Evolutionary conservation across 176 grass and related monocot genomes (phyloP).

Genomic region (Stipa capillata): DNA sequence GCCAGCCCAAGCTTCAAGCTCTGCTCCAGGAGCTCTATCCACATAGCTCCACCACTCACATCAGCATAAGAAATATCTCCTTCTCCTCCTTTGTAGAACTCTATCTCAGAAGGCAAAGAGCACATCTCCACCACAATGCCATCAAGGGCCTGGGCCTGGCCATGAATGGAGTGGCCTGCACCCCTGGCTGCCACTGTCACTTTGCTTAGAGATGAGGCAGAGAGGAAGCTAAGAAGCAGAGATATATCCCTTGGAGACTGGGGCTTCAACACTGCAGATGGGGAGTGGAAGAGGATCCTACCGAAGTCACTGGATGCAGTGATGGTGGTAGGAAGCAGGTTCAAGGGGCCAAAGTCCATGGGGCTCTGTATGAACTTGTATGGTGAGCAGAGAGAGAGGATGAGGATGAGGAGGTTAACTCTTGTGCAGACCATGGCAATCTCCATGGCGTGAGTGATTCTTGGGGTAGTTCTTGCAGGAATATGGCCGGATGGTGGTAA

Average conservation of each 20-base stretch:
- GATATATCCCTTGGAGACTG: constrained; percentile 74
- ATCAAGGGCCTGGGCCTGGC: constrained; percentile 81
- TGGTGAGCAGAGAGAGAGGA: constrained; percentile 65
- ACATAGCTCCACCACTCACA: constrained; percentile 68
- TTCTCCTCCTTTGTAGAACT: constrained; percentile 42
- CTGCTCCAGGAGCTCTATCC: constrained; percentile 83
- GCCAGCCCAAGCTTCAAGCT: constrained; percentile 76
- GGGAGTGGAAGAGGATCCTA: constrained; percentile 71
- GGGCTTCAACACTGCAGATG: constrained; percentile 65
- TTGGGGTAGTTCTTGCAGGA: too few species aligned
- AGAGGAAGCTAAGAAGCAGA: constrained; percentile 72
- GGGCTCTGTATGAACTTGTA: constrained; percentile 96
- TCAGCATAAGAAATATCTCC: constrained; percentile 55
- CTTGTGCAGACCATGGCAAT: constrained; percentile 64
- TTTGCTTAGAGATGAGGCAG: constrained; percentile 58
- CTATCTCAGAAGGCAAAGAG: constrained; percentile 58
- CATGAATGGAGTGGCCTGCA: constrained; percentile 87
- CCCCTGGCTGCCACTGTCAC: constrained; percentile 82
- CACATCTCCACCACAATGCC: constrained; percentile 95
- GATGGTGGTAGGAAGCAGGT: constrained; percentile 63
- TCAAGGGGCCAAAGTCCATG: constrained; percentile 74
- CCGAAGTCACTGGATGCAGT: constrained; percentile 77
- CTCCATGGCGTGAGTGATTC: constrained; percentile 63
- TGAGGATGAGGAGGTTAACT: constrained; percentile 60
- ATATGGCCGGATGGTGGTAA: constrained; percentile 2